These are phyloP conservation scores for Cichorium intybus DNA, from an alignment of 140 eudicot genomes.

Conservation along the genomic window DNA sequence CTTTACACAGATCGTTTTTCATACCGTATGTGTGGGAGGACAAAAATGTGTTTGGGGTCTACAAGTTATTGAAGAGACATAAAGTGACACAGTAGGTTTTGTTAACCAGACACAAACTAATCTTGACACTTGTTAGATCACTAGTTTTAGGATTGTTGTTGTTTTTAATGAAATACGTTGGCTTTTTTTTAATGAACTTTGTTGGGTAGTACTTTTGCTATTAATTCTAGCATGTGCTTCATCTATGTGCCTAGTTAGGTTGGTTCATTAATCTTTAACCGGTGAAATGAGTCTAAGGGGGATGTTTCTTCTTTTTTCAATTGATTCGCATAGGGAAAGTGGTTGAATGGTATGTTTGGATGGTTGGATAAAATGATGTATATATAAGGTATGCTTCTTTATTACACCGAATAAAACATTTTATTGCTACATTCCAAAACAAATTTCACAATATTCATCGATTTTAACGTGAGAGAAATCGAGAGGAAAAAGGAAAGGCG, in stretches of 20 bases:
- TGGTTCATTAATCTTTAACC: neutral
- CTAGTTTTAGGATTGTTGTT: conserved; percentile 17
- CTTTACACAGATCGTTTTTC: conserved; percentile 85
- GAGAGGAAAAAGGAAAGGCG: no score
- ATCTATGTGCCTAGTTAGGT: neutral
- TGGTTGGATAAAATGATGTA: no score
- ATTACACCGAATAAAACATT: no score
- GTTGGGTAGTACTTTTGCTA: neutral
- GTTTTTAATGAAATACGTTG: neutral
- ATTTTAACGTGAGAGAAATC: no score
- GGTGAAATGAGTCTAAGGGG: no score
- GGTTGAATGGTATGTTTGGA: no score
- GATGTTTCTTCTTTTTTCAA: no score
- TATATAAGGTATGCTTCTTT: no score
- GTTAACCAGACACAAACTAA: conserved; percentile 18
- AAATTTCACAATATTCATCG: no score
- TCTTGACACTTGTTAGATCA: conserved; percentile 4
- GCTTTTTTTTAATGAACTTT: neutral
- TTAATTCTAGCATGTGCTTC: neutral
- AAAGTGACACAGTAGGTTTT: conserved; percentile 35
- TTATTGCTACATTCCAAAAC: no score
- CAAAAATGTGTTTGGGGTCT: conserved; percentile 78
- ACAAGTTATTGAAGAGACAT: conserved; percentile 75
- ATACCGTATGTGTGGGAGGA: conserved; percentile 81
- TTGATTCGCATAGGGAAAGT: no score